Evolutionary conservation across 371 early-diverging fungal species (phyloP).

Genomic region (Actinomucor elegans): DNA sequence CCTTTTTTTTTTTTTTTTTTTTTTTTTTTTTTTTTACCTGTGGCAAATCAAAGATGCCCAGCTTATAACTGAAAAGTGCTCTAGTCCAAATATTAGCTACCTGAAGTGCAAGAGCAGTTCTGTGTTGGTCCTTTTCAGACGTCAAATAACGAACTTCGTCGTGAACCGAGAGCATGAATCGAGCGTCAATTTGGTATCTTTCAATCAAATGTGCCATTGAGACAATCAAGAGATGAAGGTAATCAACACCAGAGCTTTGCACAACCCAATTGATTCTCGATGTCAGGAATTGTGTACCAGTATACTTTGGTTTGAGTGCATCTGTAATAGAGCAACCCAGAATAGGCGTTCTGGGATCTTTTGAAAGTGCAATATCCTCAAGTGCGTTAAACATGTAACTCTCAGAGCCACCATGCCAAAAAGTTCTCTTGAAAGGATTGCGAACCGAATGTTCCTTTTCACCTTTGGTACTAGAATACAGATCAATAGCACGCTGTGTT

Average conservation of each 20-base stretch:
- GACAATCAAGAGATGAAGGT: constrained; percentile 91
- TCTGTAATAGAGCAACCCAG: constrained; percentile 88
- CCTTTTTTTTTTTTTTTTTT: too few species aligned
- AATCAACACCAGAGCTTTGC: constrained; percentile 99
- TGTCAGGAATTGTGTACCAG: constrained; percentile 75
- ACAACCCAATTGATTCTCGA: constrained; percentile 97
- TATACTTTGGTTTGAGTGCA: constrained; percentile 70
- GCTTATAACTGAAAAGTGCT: constrained; percentile 79
- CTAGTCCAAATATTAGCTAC: constrained; percentile 94
- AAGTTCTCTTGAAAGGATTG: constrained; percentile 36
- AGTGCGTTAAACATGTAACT: constrained; percentile 93
- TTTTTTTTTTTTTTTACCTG: constrained; percentile 51
- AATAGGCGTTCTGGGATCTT: constrained; percentile 85
- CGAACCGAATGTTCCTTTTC: constrained; percentile 43
- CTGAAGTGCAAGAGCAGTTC: constrained; percentile 88
- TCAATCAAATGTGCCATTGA: constrained; percentile 86
- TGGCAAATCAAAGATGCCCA: constrained; percentile 89
- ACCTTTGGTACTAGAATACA: constrained; percentile 90
- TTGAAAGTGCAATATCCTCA: constrained; percentile 78
- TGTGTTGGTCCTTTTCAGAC: constrained; percentile 69
- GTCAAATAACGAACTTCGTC: constrained; percentile 95
- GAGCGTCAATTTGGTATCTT: constrained; percentile 74
- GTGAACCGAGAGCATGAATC: constrained; percentile 94
- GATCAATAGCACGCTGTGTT: constrained; percentile 56
- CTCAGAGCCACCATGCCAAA: constrained; percentile 95